These are phyloP conservation scores for Globisporangium abappressorium DNA, from an alignment of 352 stramenopile genomes.

Conservation along the genomic window DNA sequence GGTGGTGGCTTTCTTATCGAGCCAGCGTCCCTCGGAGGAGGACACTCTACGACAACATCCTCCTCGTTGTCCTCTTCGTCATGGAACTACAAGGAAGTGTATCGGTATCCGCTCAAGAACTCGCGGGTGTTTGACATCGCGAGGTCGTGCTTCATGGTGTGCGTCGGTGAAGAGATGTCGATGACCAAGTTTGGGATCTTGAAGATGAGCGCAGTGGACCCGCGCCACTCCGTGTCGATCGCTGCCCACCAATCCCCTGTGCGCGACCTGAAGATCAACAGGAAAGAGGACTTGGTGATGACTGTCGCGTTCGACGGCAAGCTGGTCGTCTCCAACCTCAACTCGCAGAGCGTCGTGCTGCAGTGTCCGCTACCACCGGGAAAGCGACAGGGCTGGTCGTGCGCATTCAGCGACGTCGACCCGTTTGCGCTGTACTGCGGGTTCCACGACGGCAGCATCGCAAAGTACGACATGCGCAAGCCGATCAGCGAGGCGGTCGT, in stretches of 20 bases:
- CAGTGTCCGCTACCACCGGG: slow-evolving; percentile 32
- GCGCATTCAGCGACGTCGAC: slow-evolving; percentile 35
- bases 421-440: slow-evolving; percentile 48
- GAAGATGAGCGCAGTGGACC: slow-evolving; percentile 41
- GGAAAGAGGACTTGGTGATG: slow-evolving; percentile 29
- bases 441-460: slow-evolving; percentile 48
- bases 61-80: not conserved
- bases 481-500: slow-evolving; percentile 26
- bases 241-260: slow-evolving; percentile 42
- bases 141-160: slow-evolving; percentile 42
- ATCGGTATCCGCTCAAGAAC: slow-evolving; percentile 30
- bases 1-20: slow-evolving; percentile 5
- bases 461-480: slow-evolving; percentile 53
- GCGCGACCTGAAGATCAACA: slow-evolving; percentile 52
- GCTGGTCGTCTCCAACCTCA: slow-evolving; percentile 44
- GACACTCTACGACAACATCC: not conserved
- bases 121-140: slow-evolving; percentile 59
- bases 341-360: slow-evolving; percentile 37
- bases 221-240: slow-evolving; percentile 28
- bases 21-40: not conserved
- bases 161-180: slow-evolving; percentile 42
- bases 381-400: slow-evolving; percentile 56
- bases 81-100: slow-evolving; percentile 41
- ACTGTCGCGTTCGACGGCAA: slow-evolving; percentile 65
- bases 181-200: slow-evolving; percentile 33